Evolutionary conservation across 2,329 filamentous ascomycete genomes (phyloP), one percentile per base, ranked within the genome.

Genomic region (Ophiostoma montium): DNA sequence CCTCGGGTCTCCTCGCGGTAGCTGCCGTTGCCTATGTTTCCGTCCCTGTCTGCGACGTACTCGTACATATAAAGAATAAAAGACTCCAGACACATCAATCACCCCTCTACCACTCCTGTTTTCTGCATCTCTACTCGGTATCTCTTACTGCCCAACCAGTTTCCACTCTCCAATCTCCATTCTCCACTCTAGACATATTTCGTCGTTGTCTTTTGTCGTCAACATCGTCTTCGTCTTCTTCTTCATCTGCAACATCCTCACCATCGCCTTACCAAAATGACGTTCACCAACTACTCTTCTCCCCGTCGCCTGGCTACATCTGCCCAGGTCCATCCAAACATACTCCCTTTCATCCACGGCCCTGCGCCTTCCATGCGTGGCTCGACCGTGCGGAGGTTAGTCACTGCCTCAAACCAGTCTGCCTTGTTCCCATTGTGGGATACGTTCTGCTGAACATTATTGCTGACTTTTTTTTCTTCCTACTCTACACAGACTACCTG

Each of bases 281-380:
- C 42, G 42, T 44, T 31, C 10, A 23, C 27, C 42, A 44, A 44
- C 16, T 44, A 32, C 5, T 41, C 44, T 5, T 39, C 41, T 16
- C 39, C 42, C 7, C 43, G 48, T 19, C 53, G 53, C 46, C 50
- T 56, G 43, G 41, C 55, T 23, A 55, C 52, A 2, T 49, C 52
- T 18, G 59, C 61, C 15, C 60, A 61, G 46, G 61, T 63, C 1
- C 57, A 63, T 52, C 62, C 62, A 4, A 55, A 55, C 18, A 58
- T 60, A 50, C 60, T 63, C 23, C 59, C 59, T 15, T 61, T 60
- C 51, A 57, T 63, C 16, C 56, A 58, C 50, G 52, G 53, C 11
- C 54, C 56, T 27, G 50, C 52, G 8, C 36, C 52, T 6, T 15
- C 45, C 8, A 30, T 49, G 11, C 47, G 46, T 23, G 39, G 30